Base-by-base conservation (phyloP, 106 monocot species). In the Chionographis japonica region DNA sequence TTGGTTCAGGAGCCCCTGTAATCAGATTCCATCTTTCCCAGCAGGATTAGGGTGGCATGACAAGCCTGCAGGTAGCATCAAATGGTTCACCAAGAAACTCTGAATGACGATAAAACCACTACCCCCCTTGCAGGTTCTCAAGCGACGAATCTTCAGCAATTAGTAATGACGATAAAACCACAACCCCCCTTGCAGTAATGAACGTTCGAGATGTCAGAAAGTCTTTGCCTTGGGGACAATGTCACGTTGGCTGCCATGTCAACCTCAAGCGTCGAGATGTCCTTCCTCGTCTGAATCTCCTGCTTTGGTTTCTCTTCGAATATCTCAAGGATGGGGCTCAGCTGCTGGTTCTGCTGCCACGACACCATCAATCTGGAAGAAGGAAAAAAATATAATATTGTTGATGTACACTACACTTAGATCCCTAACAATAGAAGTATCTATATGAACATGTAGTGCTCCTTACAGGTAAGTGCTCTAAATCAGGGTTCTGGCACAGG, bases 191-290 rank as follows among this genome's bases (percentile, higher is more conserved):
- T 81, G 49, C 76, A 81, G 20, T 69, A 50, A 52, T 75, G 72
- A 59, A 89, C 72, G 54, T 97, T 69, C n/a, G 80, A 97, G 59
- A 92, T 79, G 58, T 94, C 94, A 7, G 85, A 97, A 59, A 97
- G 82, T 65, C 86, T 79, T 58, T 80, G 92, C 76, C 92, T 82
- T n/a, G 84, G 87, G 9, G 91, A 79, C 19, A 70, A 61, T 12
- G 68, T 82, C 8, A 80, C 80, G 65, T 66, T 65, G 40, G 80
- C 72, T 7, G 78, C 80, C 74, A 80, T 63, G 52, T 89, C 91
- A 12, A 84, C 67, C 36, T 97, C 95, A 19, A 80, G 40, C n/a
- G 67, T 81, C 9, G 79, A 80, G 40, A 89, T 82, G 65, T 66
- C 75, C 76, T 97, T 97, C 65, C 95, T 78, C 76, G 86, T 97